phyloP scores from a whole-genome alignment of 148 eudicot species.

The Diospyros lotus region DNA sequence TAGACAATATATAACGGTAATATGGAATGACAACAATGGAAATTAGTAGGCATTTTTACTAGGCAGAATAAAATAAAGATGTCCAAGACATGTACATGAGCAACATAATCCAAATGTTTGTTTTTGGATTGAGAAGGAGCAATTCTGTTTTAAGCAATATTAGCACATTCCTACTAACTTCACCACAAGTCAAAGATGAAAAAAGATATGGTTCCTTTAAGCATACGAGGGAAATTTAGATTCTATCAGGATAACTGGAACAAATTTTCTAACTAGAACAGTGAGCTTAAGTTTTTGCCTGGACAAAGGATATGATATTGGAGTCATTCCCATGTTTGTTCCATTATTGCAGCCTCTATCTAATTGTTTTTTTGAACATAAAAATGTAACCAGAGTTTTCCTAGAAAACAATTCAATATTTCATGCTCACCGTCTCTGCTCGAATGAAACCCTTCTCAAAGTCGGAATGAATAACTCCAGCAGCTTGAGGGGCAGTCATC shows the following conservation, averaged over 20 bases:
- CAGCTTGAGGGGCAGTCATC: constrained; percentile 99
- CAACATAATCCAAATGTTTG: not conserved
- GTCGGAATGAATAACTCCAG: constrained; percentile 99
- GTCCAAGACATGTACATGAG: not conserved
- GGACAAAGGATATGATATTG: not conserved
- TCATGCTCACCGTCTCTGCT: constrained; percentile 88
- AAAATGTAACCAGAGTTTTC: not conserved
- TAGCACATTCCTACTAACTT: not conserved
- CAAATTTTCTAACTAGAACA: not conserved
- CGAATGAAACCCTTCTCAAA: constrained; percentile 97
- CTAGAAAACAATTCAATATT: not conserved
- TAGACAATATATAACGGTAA: not conserved
- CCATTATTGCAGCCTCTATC: not conserved
- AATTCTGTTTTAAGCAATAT: not conserved
- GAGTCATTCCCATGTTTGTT: not conserved
- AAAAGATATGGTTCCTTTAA: not conserved
- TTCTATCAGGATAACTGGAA: not conserved
- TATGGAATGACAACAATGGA: not conserved
- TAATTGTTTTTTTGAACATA: no score
- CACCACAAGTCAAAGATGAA: not conserved
- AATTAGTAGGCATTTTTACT: not conserved
- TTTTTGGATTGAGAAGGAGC: not conserved
- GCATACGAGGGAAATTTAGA: not conserved
- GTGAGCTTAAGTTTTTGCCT: not conserved
- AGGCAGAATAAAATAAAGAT: not conserved